Percentiles rank a stretch among this genome's conserved stretches.
These are phyloP conservation scores for Ophiostoma piceae DNA, from an alignment of 2,329 filamentous ascomycete genomes.

Conservation along the genomic window DNA sequence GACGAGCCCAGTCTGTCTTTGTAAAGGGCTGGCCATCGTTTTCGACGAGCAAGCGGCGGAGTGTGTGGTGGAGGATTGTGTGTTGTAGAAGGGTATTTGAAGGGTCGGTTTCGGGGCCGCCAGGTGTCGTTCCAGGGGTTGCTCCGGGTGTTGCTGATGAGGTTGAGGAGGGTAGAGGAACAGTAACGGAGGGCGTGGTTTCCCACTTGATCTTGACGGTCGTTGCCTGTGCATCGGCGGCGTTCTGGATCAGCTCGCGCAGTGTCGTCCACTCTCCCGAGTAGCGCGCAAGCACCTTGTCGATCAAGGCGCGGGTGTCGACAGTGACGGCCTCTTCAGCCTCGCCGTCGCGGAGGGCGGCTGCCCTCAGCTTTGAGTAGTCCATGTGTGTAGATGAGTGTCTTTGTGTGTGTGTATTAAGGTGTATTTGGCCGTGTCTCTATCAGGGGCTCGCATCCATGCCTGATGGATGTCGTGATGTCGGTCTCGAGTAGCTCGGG, in stretches of 20 bases:
- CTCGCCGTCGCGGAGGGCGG: conserved; percentile 77
- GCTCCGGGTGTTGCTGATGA: neutral
- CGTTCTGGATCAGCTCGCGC: conserved; percentile 94
- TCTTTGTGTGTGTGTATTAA: neutral
- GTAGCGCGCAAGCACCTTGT: conserved; percentile 94
- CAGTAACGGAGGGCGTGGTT: conserved; percentile 72
- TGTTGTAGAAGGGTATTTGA: conserved; percentile 74
- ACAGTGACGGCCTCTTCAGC: conserved; percentile 97
- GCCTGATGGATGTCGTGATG: neutral
- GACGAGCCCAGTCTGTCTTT: conserved; percentile 82
- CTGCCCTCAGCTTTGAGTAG: conserved; percentile 72
- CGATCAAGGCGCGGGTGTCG: conserved; percentile 92
- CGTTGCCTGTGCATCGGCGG: conserved; percentile 90
- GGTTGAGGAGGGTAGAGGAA: conserved; percentile 59
- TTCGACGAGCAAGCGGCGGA: conserved; percentile 80
- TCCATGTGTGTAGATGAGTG: conserved; percentile 51
- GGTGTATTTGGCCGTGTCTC: neutral
- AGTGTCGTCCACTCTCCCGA: conserved; percentile 90
- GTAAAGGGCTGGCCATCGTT: conserved; percentile 89
- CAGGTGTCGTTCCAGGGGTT: neutral
- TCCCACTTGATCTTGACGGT: conserved; percentile 90
- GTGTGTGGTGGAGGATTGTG: conserved; percentile 74
- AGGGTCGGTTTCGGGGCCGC: conserved; percentile 35
- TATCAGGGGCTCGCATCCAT: neutral
- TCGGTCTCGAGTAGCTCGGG: neutral